phyloP scores from a whole-genome alignment of 352 stramenopile genomes.

The Aphanomyces stellatus region DNA sequence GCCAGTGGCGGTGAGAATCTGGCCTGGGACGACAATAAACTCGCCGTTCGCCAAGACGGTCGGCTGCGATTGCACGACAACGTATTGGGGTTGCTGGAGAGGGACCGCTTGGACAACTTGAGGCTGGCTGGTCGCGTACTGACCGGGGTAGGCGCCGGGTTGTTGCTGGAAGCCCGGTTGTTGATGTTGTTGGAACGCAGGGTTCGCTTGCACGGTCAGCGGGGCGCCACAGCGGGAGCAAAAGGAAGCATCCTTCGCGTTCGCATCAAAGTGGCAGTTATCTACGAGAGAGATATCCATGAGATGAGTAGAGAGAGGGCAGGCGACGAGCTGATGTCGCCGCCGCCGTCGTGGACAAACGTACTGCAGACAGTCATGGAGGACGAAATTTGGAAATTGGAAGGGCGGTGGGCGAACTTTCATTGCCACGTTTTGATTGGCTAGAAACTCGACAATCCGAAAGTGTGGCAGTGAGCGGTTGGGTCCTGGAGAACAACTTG shows the following conservation, averaged over 20 bases:
- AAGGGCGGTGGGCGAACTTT: too few species aligned
- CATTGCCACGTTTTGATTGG: too few species aligned
- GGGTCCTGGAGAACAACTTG: too few species aligned
- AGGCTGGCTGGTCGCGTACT: background rate
- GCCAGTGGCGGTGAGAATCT: constrained; percentile 13
- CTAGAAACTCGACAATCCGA: too few species aligned
- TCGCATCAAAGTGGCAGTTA: constrained; percentile 16
- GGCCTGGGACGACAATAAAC: constrained; percentile 15
- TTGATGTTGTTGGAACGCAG: background rate
- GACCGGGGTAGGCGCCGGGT: background rate
- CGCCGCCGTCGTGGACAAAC: too few species aligned
- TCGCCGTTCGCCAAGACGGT: background rate
- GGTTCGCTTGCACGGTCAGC: background rate
- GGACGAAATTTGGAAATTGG: too few species aligned
- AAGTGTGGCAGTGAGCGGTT: too few species aligned
- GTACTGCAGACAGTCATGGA: too few species aligned
- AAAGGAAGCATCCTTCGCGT: constrained; percentile 3
- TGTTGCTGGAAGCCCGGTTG: background rate
- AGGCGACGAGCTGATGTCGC: too few species aligned
- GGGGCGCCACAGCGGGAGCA: constrained; percentile 13
- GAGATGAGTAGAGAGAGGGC: too few species aligned
- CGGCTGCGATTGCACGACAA: constrained; percentile 9
- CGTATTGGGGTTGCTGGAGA: constrained; percentile 3
- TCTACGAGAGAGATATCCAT: constrained; percentile 4
- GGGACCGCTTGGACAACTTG: constrained; percentile 10